Evolutionary conservation across 2,329 filamentous ascomycete species (phyloP), one percentile per base, ranked within the genome.

Genomic region (Xylariaceae sp.): DNA sequence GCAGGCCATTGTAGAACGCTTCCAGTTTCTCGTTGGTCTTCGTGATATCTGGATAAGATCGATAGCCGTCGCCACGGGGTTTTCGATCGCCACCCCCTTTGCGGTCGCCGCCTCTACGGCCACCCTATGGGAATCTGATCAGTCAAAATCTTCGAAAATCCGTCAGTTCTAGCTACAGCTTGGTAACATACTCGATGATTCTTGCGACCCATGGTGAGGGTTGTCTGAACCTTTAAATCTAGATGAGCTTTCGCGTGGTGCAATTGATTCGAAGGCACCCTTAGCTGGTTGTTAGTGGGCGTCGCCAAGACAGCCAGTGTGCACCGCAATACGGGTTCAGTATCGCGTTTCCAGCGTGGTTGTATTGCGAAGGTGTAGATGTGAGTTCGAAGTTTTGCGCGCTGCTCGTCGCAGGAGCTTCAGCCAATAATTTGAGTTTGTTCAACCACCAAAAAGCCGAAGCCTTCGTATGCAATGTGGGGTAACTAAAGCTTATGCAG

Each of bases 11-110:
- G 77, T 99, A 99, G 76, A 88, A 97, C 60, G 79, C 77, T 74
- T 97, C 87, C 60, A 95, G 87, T 65, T 86, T 86, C 68, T 88
- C 86, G 72, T 99, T 96, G 64, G 85, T 76, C 76, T 92, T 94
- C 63, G 78, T 73, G 51, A 95, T 78, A 37, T 86, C 80, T 16
- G 80, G 74, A 68, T 83, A 85, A 6, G 67, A 68, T 60, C 70
- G 66, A 63, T 74, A 74, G 48, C 47, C 26, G 21, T 63, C 71
- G 49, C 62, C 53, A 30, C 71, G 65, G 56, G 61, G 55, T 42
- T 54, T 61, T 43, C 58, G 55, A 55, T 51, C 57, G 21, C 49
- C 56, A 37, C 63, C 65, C 54, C 65, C 66, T 59, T 65, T 68
- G 53, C 65, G 65, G 53, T 63, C 63, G 47, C 63, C 64, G 54